Evolutionary conservation across 2,329 filamentous ascomycete genomes (phyloP).

Genomic region (Phoma sp.): DNA sequence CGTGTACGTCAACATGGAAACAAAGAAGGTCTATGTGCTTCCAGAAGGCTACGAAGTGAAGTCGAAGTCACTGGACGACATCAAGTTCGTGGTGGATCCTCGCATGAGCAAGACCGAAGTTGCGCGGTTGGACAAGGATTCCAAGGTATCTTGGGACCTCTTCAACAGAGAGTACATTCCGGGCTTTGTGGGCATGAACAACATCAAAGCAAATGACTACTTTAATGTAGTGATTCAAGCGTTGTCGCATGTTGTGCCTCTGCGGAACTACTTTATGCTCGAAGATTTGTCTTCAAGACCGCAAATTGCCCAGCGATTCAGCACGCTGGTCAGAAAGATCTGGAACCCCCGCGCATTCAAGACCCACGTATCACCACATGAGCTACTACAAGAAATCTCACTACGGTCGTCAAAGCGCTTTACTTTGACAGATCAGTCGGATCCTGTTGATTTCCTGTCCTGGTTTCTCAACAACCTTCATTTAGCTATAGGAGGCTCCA

Average conservation of each 20-base stretch:
- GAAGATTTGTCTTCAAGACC: conserved; percentile 76
- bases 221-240: conserved; percentile 94
- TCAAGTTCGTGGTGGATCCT: conserved; percentile 96
- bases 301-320: conserved; percentile 86
- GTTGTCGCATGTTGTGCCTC: conserved; percentile 83
- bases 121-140: conserved; percentile 72
- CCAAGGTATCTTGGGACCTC: conserved; percentile 74
- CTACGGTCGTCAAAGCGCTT: conserved; percentile 91
- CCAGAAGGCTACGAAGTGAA: conserved; percentile 97
- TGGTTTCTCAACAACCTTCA: conserved; percentile 99
- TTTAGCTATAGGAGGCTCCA: conserved; percentile 86
- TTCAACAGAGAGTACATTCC: conserved; percentile 85
- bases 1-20: conserved; percentile 97
- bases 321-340: conserved; percentile 90
- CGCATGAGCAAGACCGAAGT: conserved; percentile 83
- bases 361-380: conserved; percentile 94
- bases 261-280: conserved; percentile 90
- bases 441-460: conserved; percentile 93
- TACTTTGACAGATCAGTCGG: conserved; percentile 86
- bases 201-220: conserved; percentile 99
- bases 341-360: conserved; percentile 98
- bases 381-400: conserved; percentile 92
- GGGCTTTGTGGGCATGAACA: conserved; percentile 98
- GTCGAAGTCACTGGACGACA: conserved; percentile 93
- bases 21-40: conserved; percentile 86